Conservation (phyloP, 2,329 filamentous ascomycete genomes). For the Pseudogymnoascus sp. region DNA sequence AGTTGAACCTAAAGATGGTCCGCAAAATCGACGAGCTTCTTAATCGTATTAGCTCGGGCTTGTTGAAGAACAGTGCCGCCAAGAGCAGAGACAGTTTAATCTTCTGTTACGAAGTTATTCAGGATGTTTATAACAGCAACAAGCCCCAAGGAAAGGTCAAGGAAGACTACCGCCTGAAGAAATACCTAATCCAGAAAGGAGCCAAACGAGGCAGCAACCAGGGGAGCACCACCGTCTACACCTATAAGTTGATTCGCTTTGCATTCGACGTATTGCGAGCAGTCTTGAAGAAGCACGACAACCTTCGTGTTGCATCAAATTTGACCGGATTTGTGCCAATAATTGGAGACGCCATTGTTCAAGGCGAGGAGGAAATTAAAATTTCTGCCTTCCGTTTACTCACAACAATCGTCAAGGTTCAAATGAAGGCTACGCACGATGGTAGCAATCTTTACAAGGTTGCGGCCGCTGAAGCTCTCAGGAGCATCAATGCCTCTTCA, state of each 20-base stretch:
- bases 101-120: constrained; percentile 91
- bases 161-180: constrained; percentile 54
- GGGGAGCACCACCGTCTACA: constrained; percentile 66
- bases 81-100: constrained; percentile 76
- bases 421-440: constrained; percentile 60
- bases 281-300: constrained; percentile 77
- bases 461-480: constrained; percentile 77
- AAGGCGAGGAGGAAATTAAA: constrained; percentile 86
- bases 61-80: constrained; percentile 72
- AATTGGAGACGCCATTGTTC: constrained; percentile 76
- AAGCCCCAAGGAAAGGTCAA: constrained; percentile 44
- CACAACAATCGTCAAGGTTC: constrained; percentile 75
- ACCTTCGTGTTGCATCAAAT: constrained; percentile 70
- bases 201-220: constrained; percentile 66
- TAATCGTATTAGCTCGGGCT: constrained; percentile 70
- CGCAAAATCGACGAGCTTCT: constrained; percentile 88
- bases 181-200: constrained; percentile 74
- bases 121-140: constrained; percentile 67
- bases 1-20: constrained; percentile 71
- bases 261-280: constrained; percentile 78
- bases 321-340: constrained; percentile 80
- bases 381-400: constrained; percentile 80
- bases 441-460: constrained; percentile 59
- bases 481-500: constrained; percentile 66
- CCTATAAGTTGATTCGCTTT: constrained; percentile 82